Percentiles rank a stretch among this genome's conserved stretches.
Conservation (phyloP, 2,329 filamentous ascomycete genomes). For the Penicillium sp. region DNA sequence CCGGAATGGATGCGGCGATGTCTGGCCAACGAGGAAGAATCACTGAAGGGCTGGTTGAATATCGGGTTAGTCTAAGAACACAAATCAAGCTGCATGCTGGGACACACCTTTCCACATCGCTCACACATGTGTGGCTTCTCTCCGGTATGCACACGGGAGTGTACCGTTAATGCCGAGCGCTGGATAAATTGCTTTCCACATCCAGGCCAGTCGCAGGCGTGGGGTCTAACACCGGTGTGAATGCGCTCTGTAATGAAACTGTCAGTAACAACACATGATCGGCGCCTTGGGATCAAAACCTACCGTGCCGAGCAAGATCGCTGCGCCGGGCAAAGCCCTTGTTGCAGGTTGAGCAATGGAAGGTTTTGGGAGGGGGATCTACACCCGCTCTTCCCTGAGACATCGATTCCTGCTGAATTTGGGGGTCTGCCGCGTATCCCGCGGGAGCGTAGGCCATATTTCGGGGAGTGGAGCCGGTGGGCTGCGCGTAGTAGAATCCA, state of each 20-base stretch:
- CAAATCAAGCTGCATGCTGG: not conserved
- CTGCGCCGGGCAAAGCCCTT: slow-evolving; percentile 93
- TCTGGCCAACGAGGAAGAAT: slow-evolving; percentile 89
- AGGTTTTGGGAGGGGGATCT: slow-evolving; percentile 68
- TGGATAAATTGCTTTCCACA: slow-evolving; percentile 98
- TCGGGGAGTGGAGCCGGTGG: slow-evolving; percentile 53
- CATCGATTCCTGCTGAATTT: slow-evolving; percentile 48
- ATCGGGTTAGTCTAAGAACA: not conserved
- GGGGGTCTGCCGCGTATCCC: slow-evolving; percentile 49
- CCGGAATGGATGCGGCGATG: slow-evolving; percentile 95
- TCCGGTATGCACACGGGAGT: slow-evolving; percentile 92
- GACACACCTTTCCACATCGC: slow-evolving; percentile 84
- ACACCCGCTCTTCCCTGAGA: slow-evolving; percentile 45
- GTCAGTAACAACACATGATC: slow-evolving; percentile 2
- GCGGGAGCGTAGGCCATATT: slow-evolving; percentile 56
- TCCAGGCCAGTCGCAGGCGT: slow-evolving; percentile 84
- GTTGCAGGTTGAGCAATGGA: slow-evolving; percentile 83
- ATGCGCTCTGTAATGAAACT: slow-evolving; percentile 72
- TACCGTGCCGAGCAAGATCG: slow-evolving; percentile 93
- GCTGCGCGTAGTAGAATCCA: slow-evolving; percentile 26
- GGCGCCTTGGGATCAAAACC: slow-evolving; percentile 32
- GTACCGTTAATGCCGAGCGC: slow-evolving; percentile 90
- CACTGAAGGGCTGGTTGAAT: slow-evolving; percentile 77
- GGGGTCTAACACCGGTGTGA: slow-evolving; percentile 85
- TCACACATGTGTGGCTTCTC: slow-evolving; percentile 99